Conservation (phyloP, 306 rosid species). For the Glycine soja region DNA sequence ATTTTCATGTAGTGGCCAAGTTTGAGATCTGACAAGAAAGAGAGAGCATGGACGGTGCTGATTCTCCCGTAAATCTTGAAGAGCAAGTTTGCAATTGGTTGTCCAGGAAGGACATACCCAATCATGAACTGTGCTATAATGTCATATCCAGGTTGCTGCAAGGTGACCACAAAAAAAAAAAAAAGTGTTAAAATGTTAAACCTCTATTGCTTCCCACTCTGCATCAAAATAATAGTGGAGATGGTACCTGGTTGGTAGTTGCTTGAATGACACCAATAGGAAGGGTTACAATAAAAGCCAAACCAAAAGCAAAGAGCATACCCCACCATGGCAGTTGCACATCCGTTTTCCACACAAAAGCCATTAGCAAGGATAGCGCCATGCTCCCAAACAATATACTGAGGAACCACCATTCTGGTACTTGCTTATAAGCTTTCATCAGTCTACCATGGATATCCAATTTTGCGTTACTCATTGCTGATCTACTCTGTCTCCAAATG, state of each 20-base stretch:
- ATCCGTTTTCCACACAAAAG: conserved; percentile 78
- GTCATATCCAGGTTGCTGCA: conserved; percentile 99
- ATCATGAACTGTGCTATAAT: conserved; percentile 95
- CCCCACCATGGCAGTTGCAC: conserved; percentile 99
- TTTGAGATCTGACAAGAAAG: conserved; percentile 95
- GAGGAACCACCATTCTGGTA: conserved; percentile 98
- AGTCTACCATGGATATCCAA: conserved; percentile 85
- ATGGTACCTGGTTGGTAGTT: conserved; percentile 88
- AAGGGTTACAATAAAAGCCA: conserved; percentile 91
- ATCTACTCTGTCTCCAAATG: conserved; percentile 80
- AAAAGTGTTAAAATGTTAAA: conserved; percentile 23
- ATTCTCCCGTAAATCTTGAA: conserved; percentile 96
- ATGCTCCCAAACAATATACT: conserved; percentile 71
- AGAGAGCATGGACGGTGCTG: conserved; percentile 95
- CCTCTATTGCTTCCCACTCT: conserved; percentile 6
- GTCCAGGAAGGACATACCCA: conserved; percentile 92
- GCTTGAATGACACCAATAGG: conserved; percentile 99
- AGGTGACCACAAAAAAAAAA: background rate
- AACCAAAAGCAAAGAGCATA: conserved; percentile 83
- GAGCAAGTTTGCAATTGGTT: conserved; percentile 94
- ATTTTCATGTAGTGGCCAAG: conserved; percentile 99
- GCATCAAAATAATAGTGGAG: conserved; percentile 16
- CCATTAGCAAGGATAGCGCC: conserved; percentile 66
- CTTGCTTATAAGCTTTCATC: conserved; percentile 86
- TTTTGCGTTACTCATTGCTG: conserved; percentile 71